phyloP scores from a whole-genome alignment of 2,329 filamentous ascomycete species.

The Fusarium lateritium region DNA sequence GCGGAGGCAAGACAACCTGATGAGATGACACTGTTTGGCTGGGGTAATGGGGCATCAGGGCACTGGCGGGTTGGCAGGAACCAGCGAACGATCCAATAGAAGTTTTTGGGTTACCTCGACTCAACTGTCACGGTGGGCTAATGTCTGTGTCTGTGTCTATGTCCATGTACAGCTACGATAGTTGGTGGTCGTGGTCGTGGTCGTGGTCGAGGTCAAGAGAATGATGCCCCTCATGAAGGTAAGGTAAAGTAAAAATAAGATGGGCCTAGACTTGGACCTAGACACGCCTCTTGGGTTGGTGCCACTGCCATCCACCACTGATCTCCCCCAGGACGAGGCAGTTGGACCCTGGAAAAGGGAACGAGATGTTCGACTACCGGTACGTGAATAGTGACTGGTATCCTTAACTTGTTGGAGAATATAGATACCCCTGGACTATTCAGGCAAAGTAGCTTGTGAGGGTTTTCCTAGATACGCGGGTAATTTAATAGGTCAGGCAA shows the following conservation, averaged over 20 bases:
- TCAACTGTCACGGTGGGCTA: constrained; percentile 39
- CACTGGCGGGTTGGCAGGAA: constrained; percentile 28
- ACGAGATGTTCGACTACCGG: background rate
- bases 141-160: constrained; percentile 9
- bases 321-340: constrained; percentile 3
- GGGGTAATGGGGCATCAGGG: constrained; percentile 22
- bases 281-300: background rate
- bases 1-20: constrained; percentile 18
- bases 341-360: constrained; percentile 27
- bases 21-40: background rate
- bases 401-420: constrained; percentile 4
- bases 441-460: constrained; percentile 18
- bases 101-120: constrained; percentile 37
- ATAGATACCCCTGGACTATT: constrained; percentile 28
- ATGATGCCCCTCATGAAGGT: constrained; percentile 14
- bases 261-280: constrained; percentile 13
- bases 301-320: constrained; percentile 2
- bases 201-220: background rate
- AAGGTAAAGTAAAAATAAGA: constrained; percentile 5
- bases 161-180: constrained; percentile 1
- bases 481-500: constrained; percentile 28
- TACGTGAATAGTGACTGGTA: constrained; percentile 1
- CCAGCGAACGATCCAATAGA: constrained; percentile 31
- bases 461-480: constrained; percentile 12
- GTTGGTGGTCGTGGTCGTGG: background rate